These are phyloP conservation scores for Teunomyces aglyptinius DNA, from an alignment of 805 yeast species.

Conservation along the genomic window DNA sequence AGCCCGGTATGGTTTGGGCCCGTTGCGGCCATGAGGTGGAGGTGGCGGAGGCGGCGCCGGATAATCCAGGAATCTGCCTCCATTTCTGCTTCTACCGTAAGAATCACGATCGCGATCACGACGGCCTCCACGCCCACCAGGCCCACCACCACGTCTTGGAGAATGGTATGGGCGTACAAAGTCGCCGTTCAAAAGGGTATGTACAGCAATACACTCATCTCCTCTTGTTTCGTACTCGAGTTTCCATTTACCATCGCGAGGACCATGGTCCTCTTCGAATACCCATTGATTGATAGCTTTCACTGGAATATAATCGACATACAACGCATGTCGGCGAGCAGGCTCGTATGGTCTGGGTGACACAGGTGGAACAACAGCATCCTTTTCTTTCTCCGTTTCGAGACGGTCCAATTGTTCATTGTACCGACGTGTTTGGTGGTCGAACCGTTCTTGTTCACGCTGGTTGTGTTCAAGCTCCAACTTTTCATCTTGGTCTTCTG, in stretches of 20 bases:
- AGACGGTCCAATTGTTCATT: constrained; percentile 14
- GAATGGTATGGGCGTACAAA: constrained; percentile 14
- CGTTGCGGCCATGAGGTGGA: constrained; percentile 5
- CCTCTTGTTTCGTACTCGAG: constrained; percentile 34
- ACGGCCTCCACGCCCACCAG: constrained; percentile 10
- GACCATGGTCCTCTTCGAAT: constrained; percentile 45
- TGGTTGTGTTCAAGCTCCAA: constrained; percentile 15
- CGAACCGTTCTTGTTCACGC: constrained; percentile 20
- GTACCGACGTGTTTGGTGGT: constrained; percentile 8
- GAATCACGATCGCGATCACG: background rate
- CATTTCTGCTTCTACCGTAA: constrained; percentile 6
- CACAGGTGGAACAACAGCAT: constrained; percentile 11
- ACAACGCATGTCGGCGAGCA: constrained; percentile 25
- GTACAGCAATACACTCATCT: constrained; percentile 32
- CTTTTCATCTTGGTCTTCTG: constrained; percentile 20
- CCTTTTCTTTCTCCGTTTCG: constrained; percentile 12
- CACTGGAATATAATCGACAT: constrained; percentile 45
- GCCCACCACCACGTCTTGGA: constrained; percentile 7
- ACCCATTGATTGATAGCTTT: constrained; percentile 46
- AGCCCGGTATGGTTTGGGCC: constrained; percentile 13
- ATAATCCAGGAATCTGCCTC: background rate
- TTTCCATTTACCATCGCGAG: constrained; percentile 46
- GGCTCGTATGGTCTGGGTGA: constrained; percentile 16
- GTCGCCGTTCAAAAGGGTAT: constrained; percentile 25
- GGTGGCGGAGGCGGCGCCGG: background rate